Conservation (phyloP, 2,329 filamentous ascomycete genomes). For the Cercospora sp. region DNA sequence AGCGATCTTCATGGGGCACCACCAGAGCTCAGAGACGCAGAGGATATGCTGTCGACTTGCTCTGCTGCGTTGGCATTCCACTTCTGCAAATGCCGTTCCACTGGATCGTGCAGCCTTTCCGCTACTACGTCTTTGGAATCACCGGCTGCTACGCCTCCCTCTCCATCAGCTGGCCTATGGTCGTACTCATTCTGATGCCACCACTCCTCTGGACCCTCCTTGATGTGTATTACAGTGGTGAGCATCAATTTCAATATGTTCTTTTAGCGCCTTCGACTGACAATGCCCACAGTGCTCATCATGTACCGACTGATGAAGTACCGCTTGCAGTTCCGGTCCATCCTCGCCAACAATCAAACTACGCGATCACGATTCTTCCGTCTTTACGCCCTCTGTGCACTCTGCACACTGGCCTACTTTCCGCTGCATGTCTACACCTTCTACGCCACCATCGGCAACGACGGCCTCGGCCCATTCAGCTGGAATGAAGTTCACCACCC, state of each 20-base stretch:
- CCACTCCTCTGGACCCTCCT: constrained; percentile 56
- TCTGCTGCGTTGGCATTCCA: constrained; percentile 60
- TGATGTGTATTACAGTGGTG: constrained; percentile 60
- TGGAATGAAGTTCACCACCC: constrained; percentile 57
- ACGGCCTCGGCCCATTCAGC: constrained; percentile 39
- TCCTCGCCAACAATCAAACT: constrained; percentile 56
- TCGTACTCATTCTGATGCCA: constrained; percentile 59
- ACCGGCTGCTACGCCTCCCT: constrained; percentile 59
- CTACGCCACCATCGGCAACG: constrained; percentile 45
- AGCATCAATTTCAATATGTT: constrained; percentile 1
- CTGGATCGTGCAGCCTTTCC: constrained; percentile 59
- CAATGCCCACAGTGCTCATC: constrained; percentile 53
- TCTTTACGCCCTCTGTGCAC: constrained; percentile 58
- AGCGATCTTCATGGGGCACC: constrained; percentile 54
- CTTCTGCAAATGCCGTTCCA: constrained; percentile 57
- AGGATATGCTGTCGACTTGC: constrained; percentile 53
- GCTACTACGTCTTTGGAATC: constrained; percentile 61
- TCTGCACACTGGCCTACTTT: constrained; percentile 53
- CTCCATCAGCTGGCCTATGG: constrained; percentile 59
- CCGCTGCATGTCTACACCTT: constrained; percentile 57
- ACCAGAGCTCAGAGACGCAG: constrained; percentile 52
- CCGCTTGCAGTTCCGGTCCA: constrained; percentile 57
- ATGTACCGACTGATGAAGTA: constrained; percentile 63
- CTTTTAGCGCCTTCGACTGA: constrained; percentile 9
- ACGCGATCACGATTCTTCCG: constrained; percentile 63